phyloP scores from a whole-genome alignment of 208 protist genomes.

The Trypanosomatidae sp. region DNA sequence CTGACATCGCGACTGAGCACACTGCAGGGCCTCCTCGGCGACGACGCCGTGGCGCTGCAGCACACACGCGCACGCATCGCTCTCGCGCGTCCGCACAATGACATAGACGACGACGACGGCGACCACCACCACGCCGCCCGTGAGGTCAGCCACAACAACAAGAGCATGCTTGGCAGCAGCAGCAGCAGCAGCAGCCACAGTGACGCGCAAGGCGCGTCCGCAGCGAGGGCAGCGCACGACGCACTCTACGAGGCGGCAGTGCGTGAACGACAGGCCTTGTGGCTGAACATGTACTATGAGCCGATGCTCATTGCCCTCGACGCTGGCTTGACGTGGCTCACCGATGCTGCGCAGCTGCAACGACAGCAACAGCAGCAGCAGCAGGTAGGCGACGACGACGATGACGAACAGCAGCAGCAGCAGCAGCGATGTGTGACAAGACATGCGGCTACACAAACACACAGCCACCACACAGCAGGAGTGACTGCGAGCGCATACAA shows the following conservation, averaged over 20 bases:
- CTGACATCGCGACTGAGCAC: conserved; percentile 19
- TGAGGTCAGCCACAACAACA: no score
- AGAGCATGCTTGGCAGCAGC: not conserved
- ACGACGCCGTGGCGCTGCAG: conserved; percentile 7
- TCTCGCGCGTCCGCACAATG: no score
- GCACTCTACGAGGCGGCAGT: conserved; percentile 12
- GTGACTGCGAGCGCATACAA: no score
- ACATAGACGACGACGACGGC: conserved; percentile 6
- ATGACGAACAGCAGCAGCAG: conserved; percentile 2
- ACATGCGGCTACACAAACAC: no score
- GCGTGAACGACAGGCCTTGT: conserved; percentile 29
- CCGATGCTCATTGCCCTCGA: conserved; percentile 79
- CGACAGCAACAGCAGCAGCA: conserved; percentile 1
- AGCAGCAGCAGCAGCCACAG: conserved; percentile 4
- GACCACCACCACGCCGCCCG: not conserved
- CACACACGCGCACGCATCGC: no score
- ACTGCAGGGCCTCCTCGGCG: conserved; percentile 12
- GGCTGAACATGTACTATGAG: conserved; percentile 62
- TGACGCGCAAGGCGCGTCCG: not conserved
- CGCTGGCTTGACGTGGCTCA: conserved; percentile 71
- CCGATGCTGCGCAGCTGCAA: conserved; percentile 19
- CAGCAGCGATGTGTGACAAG: no score
- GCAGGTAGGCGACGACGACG: conserved; percentile 2
- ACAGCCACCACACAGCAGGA: no score
- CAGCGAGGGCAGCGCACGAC: not conserved